These are phyloP conservation scores for Agarophyton chilense DNA, from an alignment of 23 red algal genomes.

Conservation along the genomic window DNA sequence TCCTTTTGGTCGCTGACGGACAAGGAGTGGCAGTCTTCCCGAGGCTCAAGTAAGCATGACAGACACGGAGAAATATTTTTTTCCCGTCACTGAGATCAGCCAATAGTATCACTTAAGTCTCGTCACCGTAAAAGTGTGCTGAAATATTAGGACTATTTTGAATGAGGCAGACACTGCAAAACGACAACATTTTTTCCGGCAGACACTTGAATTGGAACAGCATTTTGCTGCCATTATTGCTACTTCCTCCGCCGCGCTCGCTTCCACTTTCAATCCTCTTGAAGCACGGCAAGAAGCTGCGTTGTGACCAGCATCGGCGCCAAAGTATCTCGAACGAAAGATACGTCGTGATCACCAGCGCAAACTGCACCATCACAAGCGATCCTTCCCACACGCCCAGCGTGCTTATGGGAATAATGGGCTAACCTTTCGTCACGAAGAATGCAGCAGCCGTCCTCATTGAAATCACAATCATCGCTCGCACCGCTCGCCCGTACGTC, in stretches of 20 bases:
- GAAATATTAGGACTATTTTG: no score
- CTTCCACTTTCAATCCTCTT: not conserved
- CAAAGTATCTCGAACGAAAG: conserved; percentile 66
- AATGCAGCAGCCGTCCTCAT: conserved; percentile 77
- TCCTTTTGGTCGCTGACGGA: no score
- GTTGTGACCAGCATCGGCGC: conserved; percentile 37
- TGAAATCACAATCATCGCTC: conserved; percentile 73
- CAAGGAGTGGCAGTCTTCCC: no score
- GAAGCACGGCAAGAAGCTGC: not conserved
- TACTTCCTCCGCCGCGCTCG: no score
- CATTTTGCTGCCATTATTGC: not conserved
- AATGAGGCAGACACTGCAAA: no score
- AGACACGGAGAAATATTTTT: no score
- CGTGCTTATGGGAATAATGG: conserved; percentile 80
- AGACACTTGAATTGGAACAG: conserved; percentile 25
- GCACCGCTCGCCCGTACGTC: conserved; percentile 56
- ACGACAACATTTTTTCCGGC: no score
- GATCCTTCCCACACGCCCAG: conserved; percentile 76
- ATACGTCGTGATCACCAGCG: conserved; percentile 61
- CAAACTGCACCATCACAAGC: conserved; percentile 70
- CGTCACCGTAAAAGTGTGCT: no score
- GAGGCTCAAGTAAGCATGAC: no score
- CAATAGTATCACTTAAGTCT: no score
- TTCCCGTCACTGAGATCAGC: no score
- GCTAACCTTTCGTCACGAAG: conserved; percentile 66